Conservation (phyloP, 2,329 filamentous ascomycete species). For the Neodidymelliopsis sp. region DNA sequence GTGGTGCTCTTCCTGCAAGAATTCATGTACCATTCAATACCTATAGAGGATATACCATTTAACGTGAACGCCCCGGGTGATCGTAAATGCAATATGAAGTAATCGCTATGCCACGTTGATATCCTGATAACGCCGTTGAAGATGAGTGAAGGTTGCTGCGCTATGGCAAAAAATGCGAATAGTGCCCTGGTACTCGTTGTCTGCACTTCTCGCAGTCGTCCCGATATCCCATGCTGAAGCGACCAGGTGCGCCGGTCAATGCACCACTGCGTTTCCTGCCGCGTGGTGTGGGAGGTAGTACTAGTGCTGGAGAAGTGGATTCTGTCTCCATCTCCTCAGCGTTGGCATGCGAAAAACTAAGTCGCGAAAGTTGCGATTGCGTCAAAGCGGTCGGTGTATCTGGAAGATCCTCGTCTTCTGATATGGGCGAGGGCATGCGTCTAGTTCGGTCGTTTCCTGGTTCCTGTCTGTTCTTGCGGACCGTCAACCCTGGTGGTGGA, state of each 20-base stretch:
- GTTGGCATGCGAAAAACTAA: constrained; percentile 43
- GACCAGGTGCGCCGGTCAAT: constrained; percentile 46
- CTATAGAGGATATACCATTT: no score
- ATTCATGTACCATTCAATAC: no score
- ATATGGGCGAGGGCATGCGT: constrained; percentile 52
- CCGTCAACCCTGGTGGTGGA: constrained; percentile 26
- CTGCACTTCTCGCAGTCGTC: constrained; percentile 60
- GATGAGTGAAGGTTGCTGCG: no score
- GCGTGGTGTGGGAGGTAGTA: constrained; percentile 32
- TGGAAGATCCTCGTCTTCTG: constrained; percentile 49
- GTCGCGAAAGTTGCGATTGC: constrained; percentile 48
- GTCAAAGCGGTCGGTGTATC: constrained; percentile 48
- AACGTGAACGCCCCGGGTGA: no score
- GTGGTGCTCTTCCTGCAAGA: no score
- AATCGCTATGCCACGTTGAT: no score
- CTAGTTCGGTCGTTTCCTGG: constrained; percentile 34
- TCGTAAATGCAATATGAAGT: no score
- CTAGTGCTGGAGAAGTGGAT: constrained; percentile 17
- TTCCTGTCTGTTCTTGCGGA: constrained; percentile 32
- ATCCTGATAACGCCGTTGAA: no score
- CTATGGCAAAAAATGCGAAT: constrained; percentile 55
- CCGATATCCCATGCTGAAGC: constrained; percentile 58
- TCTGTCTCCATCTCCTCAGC: constrained; percentile 45
- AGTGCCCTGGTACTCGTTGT: constrained; percentile 57
- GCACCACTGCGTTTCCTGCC: constrained; percentile 51